A percentile compares a stretch with the other conserved stretches of the same genome.
Conservation (phyloP, 2,329 filamentous ascomycete species). For the Hymenotorrendiella dingleyae region DNA sequence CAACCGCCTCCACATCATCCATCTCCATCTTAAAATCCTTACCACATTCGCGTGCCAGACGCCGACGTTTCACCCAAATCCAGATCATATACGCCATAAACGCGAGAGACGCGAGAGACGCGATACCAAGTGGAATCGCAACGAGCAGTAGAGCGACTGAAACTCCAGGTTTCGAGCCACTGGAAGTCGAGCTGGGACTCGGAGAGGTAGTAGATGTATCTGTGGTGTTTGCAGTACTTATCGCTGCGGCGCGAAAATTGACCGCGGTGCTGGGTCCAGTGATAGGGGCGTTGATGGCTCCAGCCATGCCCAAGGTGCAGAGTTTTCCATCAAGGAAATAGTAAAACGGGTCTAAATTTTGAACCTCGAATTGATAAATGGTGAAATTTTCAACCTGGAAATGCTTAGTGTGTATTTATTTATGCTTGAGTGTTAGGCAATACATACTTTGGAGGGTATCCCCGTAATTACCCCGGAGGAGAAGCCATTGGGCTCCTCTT, state of each 20-base stretch:
- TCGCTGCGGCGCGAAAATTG: background rate
- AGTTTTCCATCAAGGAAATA: background rate
- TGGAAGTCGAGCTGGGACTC: background rate
- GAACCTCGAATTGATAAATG: background rate
- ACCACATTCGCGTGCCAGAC: too few relatives aligned
- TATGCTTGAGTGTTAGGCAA: background rate
- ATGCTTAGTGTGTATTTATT: background rate
- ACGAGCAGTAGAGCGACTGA: too few relatives aligned
- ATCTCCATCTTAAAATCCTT: too few relatives aligned
- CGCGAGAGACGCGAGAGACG: too few relatives aligned
- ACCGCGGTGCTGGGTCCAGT: background rate
- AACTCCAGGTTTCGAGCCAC: too few relatives aligned
- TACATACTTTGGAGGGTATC: background rate
- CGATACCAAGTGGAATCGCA: too few relatives aligned
- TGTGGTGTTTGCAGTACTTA: background rate
- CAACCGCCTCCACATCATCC: too few relatives aligned
- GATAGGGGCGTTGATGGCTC: conserved; percentile 1
- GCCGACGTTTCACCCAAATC: too few relatives aligned
- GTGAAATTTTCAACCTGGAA: background rate
- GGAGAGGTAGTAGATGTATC: background rate
- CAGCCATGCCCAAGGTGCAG: conserved; percentile 2
- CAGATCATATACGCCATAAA: too few relatives aligned
- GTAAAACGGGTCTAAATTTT: conserved; percentile 1
- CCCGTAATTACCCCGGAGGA: background rate
- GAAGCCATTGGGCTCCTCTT: background rate